Evolutionary conservation across 495 filamentous ascomycete species (phyloP).

Genomic region (Penicillium subrubescens): DNA sequence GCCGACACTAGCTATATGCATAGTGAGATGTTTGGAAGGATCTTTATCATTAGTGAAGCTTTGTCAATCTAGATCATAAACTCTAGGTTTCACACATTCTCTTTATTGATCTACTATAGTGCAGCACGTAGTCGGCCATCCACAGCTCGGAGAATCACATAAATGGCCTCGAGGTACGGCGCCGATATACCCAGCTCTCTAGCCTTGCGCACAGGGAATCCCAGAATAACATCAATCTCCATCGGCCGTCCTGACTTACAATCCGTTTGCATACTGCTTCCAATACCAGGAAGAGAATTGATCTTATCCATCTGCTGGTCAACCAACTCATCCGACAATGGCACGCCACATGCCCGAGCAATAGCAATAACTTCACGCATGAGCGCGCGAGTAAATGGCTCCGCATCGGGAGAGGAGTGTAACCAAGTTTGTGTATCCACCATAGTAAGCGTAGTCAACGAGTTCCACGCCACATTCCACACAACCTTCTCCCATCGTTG

Average conservation of each 20-base stretch:
- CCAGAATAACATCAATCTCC: constrained; percentile 61
- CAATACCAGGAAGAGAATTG: constrained; percentile 41
- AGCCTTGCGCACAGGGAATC: constrained; percentile 52
- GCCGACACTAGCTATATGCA: no score
- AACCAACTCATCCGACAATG: constrained; percentile 39
- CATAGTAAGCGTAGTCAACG: constrained; percentile 51
- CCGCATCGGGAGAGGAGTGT: constrained; percentile 42
- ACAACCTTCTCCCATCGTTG: constrained; percentile 57
- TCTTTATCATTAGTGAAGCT: neutral
- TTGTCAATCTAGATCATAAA: no score
- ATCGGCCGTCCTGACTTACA: constrained; percentile 48
- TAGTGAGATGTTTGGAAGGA: no score
- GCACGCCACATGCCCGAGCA: constrained; percentile 44
- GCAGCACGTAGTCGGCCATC: constrained; percentile 26
- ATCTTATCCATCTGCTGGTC: constrained; percentile 48
- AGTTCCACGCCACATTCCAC: constrained; percentile 59
- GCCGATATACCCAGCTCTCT: constrained; percentile 49
- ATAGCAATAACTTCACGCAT: constrained; percentile 55
- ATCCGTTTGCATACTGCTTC: constrained; percentile 60
- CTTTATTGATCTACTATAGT: neutral
- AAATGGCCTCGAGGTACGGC: constrained; percentile 51
- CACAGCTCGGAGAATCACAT: constrained; percentile 32
- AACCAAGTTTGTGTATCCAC: constrained; percentile 54
- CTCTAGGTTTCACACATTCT: neutral
- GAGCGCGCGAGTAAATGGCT: constrained; percentile 41